Evolutionary conservation across 495 filamentous ascomycete genomes (phyloP).

Genomic region (Penicillium soppii): DNA sequence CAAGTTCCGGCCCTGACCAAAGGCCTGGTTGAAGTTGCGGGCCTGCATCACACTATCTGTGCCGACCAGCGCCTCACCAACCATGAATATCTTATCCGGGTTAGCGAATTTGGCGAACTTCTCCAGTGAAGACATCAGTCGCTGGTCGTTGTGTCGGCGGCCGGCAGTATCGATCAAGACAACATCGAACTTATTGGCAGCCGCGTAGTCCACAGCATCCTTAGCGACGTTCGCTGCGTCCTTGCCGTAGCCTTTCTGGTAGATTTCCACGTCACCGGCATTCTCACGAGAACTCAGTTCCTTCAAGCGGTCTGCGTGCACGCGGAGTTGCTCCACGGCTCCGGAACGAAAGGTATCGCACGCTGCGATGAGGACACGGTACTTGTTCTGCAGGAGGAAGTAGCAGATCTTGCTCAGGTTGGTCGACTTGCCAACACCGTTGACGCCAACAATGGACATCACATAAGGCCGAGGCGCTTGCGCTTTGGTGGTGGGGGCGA

Average conservation of each 20-base stretch:
- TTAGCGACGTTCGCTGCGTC: conserved; percentile 94
- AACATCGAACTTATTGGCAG: conserved; percentile 77
- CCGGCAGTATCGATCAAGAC: conserved; percentile 97
- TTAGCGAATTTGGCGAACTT: conserved; percentile 95
- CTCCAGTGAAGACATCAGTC: conserved; percentile 91
- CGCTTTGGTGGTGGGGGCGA: conserved; percentile 51
- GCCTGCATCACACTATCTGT: conserved; percentile 94
- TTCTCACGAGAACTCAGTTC: conserved; percentile 80
- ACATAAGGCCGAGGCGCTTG: conserved; percentile 79
- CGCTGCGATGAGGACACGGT: conserved; percentile 90
- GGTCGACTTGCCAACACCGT: conserved; percentile 96
- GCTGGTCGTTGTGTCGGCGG: conserved; percentile 89
- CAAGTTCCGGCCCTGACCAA: conserved; percentile 73
- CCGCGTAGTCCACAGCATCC: conserved; percentile 81
- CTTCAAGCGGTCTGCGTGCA: conserved; percentile 86
- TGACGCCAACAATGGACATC: conserved; percentile 96
- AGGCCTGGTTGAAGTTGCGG: conserved; percentile 89
- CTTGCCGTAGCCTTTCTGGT: conserved; percentile 96
- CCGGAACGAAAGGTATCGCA: conserved; percentile 98
- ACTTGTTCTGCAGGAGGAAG: conserved; percentile 95
- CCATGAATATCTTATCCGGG: conserved; percentile 98
- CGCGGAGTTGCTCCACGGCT: conserved; percentile 93
- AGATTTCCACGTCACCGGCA: conserved; percentile 77
- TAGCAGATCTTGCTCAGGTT: conserved; percentile 96
- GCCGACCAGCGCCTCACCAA: conserved; percentile 94